These are phyloP conservation scores for Psilocybe tampanensis DNA, from an alignment of 768 basidiomycete genomes.

Conservation along the genomic window DNA sequence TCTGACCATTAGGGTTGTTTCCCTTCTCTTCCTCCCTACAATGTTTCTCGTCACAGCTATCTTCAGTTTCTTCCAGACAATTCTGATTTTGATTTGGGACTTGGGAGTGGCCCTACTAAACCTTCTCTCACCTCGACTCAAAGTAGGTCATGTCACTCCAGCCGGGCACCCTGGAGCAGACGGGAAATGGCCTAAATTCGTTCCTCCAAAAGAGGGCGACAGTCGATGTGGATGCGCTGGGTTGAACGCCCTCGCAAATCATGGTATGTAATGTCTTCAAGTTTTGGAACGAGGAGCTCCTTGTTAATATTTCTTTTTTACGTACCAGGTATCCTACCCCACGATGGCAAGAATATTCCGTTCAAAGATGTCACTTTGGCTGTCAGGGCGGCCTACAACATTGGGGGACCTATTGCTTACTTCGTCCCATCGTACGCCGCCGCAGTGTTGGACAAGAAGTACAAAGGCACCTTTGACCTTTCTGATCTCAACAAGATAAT, in stretches of 20 bases:
- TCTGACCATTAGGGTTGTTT: too few species aligned
- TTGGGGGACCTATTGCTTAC: slow-evolving; percentile 60
- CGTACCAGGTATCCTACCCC: slow-evolving; percentile 61
- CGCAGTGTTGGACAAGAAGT: slow-evolving; percentile 52
- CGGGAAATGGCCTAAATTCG: slow-evolving; percentile 71
- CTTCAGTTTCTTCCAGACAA: slow-evolving; percentile 25
- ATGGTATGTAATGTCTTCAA: slow-evolving; percentile 47
- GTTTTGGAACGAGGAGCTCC: too few species aligned
- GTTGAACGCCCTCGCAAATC: slow-evolving; percentile 81
- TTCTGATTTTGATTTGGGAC: slow-evolving; percentile 54
- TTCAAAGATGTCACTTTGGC: slow-evolving; percentile 49
- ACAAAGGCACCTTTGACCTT: slow-evolving; percentile 64
- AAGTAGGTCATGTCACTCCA: slow-evolving; percentile 57
- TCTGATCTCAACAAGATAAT: slow-evolving; percentile 56
- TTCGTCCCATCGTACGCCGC: slow-evolving; percentile 65
- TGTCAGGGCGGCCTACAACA: slow-evolving; percentile 64
- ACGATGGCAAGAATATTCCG: slow-evolving; percentile 62
- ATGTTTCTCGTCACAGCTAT: slow-evolving; percentile 37
- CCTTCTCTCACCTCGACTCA: slow-evolving; percentile 47
- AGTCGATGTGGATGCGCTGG: slow-evolving; percentile 76
- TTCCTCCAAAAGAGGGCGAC: slow-evolving; percentile 58
- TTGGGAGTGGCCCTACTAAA: slow-evolving; percentile 51
- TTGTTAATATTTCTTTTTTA: background rate
- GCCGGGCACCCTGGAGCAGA: slow-evolving; percentile 55
- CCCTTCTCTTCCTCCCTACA: background rate